These are phyloP conservation scores for Ricinus communis DNA, from an alignment of 345 rosid genomes.

Conservation along the genomic window DNA sequence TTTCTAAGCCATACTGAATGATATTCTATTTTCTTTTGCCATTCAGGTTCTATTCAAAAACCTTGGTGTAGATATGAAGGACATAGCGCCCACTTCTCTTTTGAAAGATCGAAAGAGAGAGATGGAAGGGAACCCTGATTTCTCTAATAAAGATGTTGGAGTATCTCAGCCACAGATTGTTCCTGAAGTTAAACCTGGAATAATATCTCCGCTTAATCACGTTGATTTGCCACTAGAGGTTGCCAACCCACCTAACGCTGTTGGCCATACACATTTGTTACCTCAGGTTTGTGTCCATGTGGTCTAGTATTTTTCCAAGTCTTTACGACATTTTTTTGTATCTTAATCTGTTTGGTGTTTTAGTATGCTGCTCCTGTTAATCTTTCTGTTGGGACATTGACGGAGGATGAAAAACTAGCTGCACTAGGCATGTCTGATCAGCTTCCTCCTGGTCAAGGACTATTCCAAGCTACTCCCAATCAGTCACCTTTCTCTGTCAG, in stretches of 20 bases:
- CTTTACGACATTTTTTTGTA: slow-evolving; percentile 3
- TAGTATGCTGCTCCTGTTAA: slow-evolving; percentile 73
- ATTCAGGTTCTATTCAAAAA: slow-evolving; percentile 82
- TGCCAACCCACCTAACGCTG: slow-evolving; percentile 68
- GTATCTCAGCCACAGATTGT: slow-evolving; percentile 67
- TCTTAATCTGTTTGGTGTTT: slow-evolving; percentile 24
- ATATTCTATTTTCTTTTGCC: background rate
- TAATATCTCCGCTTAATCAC: slow-evolving; percentile 60
- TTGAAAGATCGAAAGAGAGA: slow-evolving; percentile 91
- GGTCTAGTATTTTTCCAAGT: background rate
- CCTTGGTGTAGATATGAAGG: slow-evolving; percentile 90
- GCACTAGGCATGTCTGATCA: slow-evolving; percentile 78
- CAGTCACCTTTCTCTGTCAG: slow-evolving; percentile 62
- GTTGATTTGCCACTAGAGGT: slow-evolving; percentile 69
- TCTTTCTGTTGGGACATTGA: slow-evolving; percentile 54
- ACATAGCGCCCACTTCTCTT: slow-evolving; percentile 79
- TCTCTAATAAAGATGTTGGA: slow-evolving; percentile 84
- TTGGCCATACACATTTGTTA: slow-evolving; percentile 57
- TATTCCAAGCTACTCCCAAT: slow-evolving; percentile 74
- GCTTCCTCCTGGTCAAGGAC: slow-evolving; percentile 76
- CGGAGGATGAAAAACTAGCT: slow-evolving; percentile 83
- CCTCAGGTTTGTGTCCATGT: slow-evolving; percentile 62
- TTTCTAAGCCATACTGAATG: background rate
- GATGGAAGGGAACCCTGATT: slow-evolving; percentile 95
- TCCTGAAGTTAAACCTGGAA: slow-evolving; percentile 71